Conservation (phyloP, 2,329 filamentous ascomycete species). For the Akanthomyces dipterigenus region DNA sequence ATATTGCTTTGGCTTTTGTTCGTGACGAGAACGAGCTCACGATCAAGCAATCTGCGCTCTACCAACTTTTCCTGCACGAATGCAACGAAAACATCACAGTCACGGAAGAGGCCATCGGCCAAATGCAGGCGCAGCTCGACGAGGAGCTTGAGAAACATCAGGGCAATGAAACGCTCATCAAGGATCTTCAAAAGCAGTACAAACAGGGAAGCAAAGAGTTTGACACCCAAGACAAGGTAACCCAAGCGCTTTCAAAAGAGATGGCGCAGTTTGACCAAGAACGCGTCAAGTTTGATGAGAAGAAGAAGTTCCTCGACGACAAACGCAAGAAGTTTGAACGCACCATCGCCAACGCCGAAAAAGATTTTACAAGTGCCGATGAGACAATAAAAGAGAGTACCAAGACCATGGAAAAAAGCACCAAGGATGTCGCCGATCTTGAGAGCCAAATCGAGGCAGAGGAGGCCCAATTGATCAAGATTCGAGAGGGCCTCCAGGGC, state of each 20-base stretch:
- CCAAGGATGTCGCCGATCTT: slow-evolving; percentile 65
- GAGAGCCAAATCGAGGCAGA: slow-evolving; percentile 72
- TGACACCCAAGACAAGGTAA: slow-evolving; percentile 73
- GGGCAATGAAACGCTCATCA: slow-evolving; percentile 84
- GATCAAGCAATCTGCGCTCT: slow-evolving; percentile 83
- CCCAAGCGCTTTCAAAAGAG: slow-evolving; percentile 74
- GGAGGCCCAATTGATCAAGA: slow-evolving; percentile 73
- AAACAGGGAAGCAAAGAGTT: slow-evolving; percentile 77
- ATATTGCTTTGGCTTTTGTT: slow-evolving; percentile 83
- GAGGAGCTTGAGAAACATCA: slow-evolving; percentile 86
- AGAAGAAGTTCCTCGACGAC: slow-evolving; percentile 83
- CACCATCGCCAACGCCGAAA: slow-evolving; percentile 68
- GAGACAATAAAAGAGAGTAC: slow-evolving; percentile 71
- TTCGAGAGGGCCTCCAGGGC: slow-evolving; percentile 82
- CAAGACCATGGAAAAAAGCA: slow-evolving; percentile 70
- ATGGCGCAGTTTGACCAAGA: slow-evolving; percentile 93
- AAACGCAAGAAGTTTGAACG: slow-evolving; percentile 97
- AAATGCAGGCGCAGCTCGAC: slow-evolving; percentile 82
- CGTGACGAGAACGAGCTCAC: slow-evolving; percentile 89
- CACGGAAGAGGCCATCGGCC: slow-evolving; percentile 80
- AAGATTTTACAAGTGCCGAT: slow-evolving; percentile 65
- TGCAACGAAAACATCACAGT: slow-evolving; percentile 84
- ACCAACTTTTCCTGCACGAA: slow-evolving; percentile 84
- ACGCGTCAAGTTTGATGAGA: slow-evolving; percentile 94
- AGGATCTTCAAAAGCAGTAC: slow-evolving; percentile 78